Conservation (phyloP, 768 basidiomycete species). For the Artomyces pyxidatus region DNA sequence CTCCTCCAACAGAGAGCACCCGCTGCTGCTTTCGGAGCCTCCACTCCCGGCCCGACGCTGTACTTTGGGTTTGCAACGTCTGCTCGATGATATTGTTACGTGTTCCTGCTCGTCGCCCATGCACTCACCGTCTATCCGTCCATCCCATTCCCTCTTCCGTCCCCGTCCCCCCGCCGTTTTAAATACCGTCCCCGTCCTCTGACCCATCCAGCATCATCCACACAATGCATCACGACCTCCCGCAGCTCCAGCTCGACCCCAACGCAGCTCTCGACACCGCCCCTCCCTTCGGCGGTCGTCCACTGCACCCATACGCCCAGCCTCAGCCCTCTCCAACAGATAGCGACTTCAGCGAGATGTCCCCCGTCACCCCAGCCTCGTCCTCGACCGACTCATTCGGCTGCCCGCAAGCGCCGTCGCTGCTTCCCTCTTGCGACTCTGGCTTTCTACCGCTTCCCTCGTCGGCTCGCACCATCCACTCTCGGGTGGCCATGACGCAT, state of each 20-base stretch:
- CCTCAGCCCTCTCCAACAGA: conserved; percentile 9
- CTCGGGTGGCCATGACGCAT: conserved; percentile 37
- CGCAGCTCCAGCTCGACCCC: neutral
- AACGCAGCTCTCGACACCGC: neutral
- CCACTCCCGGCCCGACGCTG: no score
- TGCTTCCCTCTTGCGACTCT: conserved; percentile 9
- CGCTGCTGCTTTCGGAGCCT: no score
- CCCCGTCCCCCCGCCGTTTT: neutral
- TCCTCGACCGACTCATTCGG: conserved; percentile 9
- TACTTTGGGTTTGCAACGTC: no score
- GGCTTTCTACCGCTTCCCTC: neutral
- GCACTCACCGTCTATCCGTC: no score
- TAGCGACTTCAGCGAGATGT: conserved; percentile 13
- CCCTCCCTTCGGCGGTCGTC: neutral
- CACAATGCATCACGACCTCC: neutral
- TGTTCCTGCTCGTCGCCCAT: no score
- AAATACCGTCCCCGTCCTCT: neutral
- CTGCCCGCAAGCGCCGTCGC: conserved; percentile 11
- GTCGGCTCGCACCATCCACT: neutral
- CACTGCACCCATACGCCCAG: neutral
- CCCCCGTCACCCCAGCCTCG: conserved; percentile 1
- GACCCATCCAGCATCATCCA: neutral
- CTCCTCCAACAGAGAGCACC: no score
- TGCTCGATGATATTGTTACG: no score
- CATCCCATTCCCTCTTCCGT: no score